Evolutionary conservation across 2,329 filamentous ascomycete species (phyloP).

Genomic region (Xylariaceae sp.): DNA sequence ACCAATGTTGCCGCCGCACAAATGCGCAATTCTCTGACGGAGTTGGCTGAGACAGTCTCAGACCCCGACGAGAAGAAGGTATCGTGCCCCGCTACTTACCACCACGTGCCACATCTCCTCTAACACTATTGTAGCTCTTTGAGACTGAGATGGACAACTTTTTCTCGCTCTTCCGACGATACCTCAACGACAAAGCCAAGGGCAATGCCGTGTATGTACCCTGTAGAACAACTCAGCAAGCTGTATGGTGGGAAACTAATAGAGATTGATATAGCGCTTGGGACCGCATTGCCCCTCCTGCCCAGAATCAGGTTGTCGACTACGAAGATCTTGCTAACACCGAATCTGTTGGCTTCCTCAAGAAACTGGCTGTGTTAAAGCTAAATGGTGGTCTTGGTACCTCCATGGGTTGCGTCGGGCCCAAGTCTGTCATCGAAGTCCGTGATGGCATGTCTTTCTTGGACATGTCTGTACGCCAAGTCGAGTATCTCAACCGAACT

Average conservation of each 20-base stretch:
- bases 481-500: slow-evolving; percentile 98
- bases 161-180: slow-evolving; percentile 96
- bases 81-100: slow-evolving; percentile 23
- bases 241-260: slow-evolving; percentile 3
- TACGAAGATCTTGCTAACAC: slow-evolving; percentile 87
- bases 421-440: slow-evolving; percentile 99
- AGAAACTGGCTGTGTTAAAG: slow-evolving; percentile 97
- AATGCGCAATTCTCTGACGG: slow-evolving; percentile 97
- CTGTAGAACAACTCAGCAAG: slow-evolving; percentile 1
- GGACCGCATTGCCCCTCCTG: slow-evolving; percentile 93
- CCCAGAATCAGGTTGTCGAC: slow-evolving; percentile 88
- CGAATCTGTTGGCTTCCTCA: slow-evolving; percentile 89
- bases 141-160: slow-evolving; percentile 99
- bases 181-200: slow-evolving; percentile 98
- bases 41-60: slow-evolving; percentile 82
- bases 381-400: slow-evolving; percentile 98
- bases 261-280: slow-evolving; percentile 64
- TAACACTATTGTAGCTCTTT: slow-evolving; percentile 61
- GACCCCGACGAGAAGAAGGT: slow-evolving; percentile 83
- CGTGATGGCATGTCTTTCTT: slow-evolving; percentile 99
- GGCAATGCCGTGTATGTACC: slow-evolving; percentile 73
- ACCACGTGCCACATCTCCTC: neutral
- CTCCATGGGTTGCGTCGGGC: slow-evolving; percentile 98
- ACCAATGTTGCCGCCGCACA: slow-evolving; percentile 97
- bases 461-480: slow-evolving; percentile 96